A percentile compares a stretch with the other conserved stretches of the same genome.
These are phyloP conservation scores for Vaccinium corymbosum DNA, from an alignment of 148 eudicot genomes.

Conservation along the genomic window DNA sequence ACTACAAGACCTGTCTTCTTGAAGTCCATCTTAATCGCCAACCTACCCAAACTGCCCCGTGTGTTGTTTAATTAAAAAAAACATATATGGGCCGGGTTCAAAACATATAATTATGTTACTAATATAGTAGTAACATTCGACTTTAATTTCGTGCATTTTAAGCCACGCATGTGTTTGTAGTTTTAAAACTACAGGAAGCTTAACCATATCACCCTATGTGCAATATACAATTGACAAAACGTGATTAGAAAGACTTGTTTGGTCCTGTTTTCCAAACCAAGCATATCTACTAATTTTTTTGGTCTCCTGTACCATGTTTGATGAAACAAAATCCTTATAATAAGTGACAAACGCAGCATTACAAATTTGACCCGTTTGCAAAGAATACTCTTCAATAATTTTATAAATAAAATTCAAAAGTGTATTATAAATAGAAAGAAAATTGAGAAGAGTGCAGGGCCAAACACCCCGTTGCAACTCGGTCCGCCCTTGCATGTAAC, in stretches of 20 bases:
- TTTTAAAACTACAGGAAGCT: neutral
- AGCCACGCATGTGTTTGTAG: neutral
- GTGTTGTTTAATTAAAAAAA: neutral
- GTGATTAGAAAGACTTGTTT: neutral
- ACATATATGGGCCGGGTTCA: neutral
- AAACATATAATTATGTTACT: no score
- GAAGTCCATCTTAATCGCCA: neutral
- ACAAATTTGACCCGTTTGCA: no score
- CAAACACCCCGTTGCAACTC: no score
- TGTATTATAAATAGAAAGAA: no score
- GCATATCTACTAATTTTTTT: neutral
- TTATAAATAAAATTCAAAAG: no score
- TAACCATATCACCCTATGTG: neutral
- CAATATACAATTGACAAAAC: neutral
- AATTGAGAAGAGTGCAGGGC: no score
- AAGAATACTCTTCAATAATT: no score
- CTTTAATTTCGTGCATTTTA: neutral
- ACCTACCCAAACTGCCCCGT: conserved; percentile 1
- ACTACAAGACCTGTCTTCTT: neutral
- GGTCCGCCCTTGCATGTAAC: no score
- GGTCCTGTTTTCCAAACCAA: neutral
- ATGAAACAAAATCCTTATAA: no score
- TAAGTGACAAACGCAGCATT: no score
- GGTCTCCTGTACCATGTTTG: no score
- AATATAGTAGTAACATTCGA: neutral